phyloP scores from a whole-genome alignment of 805 yeast genomes.

The Lachancea sp. region DNA sequence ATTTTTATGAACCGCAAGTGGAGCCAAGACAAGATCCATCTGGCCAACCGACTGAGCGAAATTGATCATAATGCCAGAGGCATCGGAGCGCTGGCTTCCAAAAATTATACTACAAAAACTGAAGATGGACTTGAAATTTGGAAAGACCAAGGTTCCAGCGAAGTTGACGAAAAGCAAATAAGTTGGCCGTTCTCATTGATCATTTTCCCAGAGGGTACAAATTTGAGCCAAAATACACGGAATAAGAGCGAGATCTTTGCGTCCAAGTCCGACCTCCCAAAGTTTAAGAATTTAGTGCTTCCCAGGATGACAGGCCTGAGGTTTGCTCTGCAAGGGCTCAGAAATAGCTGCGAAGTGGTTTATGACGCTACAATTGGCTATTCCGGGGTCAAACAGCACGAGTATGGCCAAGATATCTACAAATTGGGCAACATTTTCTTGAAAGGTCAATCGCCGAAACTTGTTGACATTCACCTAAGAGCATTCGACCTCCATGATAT shows the following conservation, averaged over 20 bases:
- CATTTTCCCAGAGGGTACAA: slow-evolving; percentile 94
- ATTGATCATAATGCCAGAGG: slow-evolving; percentile 61
- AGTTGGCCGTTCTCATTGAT: slow-evolving; percentile 61
- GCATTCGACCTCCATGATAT: slow-evolving; percentile 53
- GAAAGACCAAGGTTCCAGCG: slow-evolving; percentile 18
- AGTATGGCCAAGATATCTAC: slow-evolving; percentile 73
- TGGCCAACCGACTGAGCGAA: slow-evolving; percentile 48
- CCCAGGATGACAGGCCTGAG: slow-evolving; percentile 82
- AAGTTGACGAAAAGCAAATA: slow-evolving; percentile 24
- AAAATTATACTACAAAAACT: slow-evolving; percentile 20
- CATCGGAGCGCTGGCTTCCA: slow-evolving; percentile 44
- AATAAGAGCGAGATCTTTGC: slow-evolving; percentile 54
- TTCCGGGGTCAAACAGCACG: slow-evolving; percentile 54
- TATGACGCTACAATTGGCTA: slow-evolving; percentile 85
- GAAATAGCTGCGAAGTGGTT: slow-evolving; percentile 47
- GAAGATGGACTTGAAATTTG: slow-evolving; percentile 26
- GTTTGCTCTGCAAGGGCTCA: slow-evolving; percentile 52
- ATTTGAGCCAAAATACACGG: slow-evolving; percentile 60
- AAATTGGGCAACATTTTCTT: slow-evolving; percentile 59
- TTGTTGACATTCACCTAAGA: slow-evolving; percentile 59
- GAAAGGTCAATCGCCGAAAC: slow-evolving; percentile 63
- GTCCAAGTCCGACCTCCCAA: slow-evolving; percentile 40
- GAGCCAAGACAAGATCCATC: slow-evolving; percentile 61
- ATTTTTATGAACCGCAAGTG: slow-evolving; percentile 80
- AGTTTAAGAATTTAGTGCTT: slow-evolving; percentile 59